These are phyloP conservation scores for Colletotrichum musicola DNA, from an alignment of 2,329 filamentous ascomycete species.

Conservation along the genomic window DNA sequence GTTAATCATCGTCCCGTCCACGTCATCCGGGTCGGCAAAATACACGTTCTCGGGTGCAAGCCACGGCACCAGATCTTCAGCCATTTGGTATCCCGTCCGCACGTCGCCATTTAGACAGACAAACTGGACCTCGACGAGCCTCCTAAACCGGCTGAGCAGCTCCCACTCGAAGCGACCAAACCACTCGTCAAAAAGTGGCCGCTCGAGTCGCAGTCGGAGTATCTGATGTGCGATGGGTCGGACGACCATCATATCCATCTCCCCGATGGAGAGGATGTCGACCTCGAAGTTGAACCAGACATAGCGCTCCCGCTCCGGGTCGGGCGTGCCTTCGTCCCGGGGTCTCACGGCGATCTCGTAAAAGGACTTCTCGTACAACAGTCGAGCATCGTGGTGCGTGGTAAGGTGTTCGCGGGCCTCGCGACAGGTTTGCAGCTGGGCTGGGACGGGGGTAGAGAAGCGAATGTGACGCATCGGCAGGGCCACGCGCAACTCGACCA, in stretches of 20 bases:
- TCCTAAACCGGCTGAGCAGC: not conserved
- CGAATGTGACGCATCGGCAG: slow-evolving; percentile 5
- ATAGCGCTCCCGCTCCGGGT: not conserved
- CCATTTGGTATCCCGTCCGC: not conserved
- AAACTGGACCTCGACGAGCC: not conserved
- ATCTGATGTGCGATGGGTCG: not conserved
- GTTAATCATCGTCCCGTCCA: not conserved
- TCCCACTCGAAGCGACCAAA: not conserved
- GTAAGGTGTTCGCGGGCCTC: slow-evolving; percentile 13
- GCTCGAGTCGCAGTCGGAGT: not conserved
- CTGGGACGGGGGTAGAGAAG: not conserved
- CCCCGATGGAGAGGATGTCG: slow-evolving; percentile 9
- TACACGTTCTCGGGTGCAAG: slow-evolving; percentile 6
- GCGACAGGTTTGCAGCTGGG: slow-evolving; percentile 4
- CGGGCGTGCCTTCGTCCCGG: not conserved
- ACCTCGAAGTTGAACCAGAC: slow-evolving; percentile 21
- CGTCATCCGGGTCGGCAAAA: slow-evolving; percentile 3
- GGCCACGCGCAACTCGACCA: slow-evolving; percentile 16
- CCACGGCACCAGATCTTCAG: not conserved
- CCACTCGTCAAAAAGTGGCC: not conserved
- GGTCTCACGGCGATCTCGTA: not conserved
- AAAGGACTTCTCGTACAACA: not conserved
- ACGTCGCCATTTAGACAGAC: not conserved
- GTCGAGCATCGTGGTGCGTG: not conserved
- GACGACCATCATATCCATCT: not conserved